Evolutionary conservation across 2,329 filamentous ascomycete genomes (phyloP).

Genomic region (Laburnicola sp.): DNA sequence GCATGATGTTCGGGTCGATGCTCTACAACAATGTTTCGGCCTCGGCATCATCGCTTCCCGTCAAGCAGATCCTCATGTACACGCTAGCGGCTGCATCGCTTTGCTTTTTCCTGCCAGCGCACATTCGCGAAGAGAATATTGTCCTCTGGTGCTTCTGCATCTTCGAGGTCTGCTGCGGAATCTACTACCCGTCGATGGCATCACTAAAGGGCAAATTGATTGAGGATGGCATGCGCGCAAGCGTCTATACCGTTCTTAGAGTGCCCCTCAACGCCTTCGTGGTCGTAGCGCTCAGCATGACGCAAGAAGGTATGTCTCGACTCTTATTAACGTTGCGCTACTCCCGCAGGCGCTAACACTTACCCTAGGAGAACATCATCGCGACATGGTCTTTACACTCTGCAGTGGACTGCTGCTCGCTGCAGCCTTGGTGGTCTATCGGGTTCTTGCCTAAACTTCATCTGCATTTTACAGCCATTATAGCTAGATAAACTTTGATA

Average conservation of each 20-base stretch:
- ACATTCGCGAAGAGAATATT: constrained; percentile 50
- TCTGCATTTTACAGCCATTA: background rate
- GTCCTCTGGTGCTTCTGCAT: constrained; percentile 62
- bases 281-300: constrained; percentile 38
- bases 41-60: constrained; percentile 21
- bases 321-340: background rate
- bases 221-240: constrained; percentile 58
- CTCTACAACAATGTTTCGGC: constrained; percentile 50
- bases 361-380: constrained; percentile 32
- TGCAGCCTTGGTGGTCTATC: constrained; percentile 33
- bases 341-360: constrained; percentile 14
- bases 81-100: constrained; percentile 31
- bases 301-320: constrained; percentile 32
- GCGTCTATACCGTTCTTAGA: constrained; percentile 61
- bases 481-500: background rate
- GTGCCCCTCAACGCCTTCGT: constrained; percentile 58
- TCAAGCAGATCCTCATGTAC: constrained; percentile 35
- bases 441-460: constrained; percentile 22
- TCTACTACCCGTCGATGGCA: constrained; percentile 61
- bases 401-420: constrained; percentile 34
- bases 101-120: constrained; percentile 41
- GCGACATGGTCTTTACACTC: constrained; percentile 36
- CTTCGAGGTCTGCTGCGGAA: constrained; percentile 60
- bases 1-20: constrained; percentile 62
- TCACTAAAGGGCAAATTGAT: constrained; percentile 59